Base-by-base conservation (phyloP, 2,329 filamentous ascomycete species). In the Pyricularia pennisetigena region DNA sequence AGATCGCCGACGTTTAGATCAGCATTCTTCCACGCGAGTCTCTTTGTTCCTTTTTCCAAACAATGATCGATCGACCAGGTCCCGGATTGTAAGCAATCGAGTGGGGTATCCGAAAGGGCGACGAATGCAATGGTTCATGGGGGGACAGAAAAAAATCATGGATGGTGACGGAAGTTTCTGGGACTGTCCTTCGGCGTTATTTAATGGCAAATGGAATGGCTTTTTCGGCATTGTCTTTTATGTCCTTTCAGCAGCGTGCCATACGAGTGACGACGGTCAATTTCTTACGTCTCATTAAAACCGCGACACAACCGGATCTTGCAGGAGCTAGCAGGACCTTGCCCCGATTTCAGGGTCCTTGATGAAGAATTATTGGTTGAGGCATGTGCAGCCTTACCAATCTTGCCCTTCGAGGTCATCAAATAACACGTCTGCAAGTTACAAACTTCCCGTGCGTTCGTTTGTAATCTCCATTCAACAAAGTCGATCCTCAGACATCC, bases 1-100 rank as follows among this genome's bases (percentile, higher is more conserved):
- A 68, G 63, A 67, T 67, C 41, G 32, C 66, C 66, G 66, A 67
- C 12, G 66, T 67, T 29, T 67, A 67, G 64, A 35, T n/a, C 30
- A 35, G 20, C 24, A 28, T 29, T 59, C 63, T 35, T 41, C 30
- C 23, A 32, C 65, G 30, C 26, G 65, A 66, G 35, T 66, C 41
- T 65, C 63, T 41, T 49, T 66, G 24, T 28, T 26, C 26, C 54
- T 23, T 30, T 54, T 59, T 54, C 35, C 65, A 66, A 49, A 28
- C 59, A 62, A 62, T 62, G 59, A 62, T 62, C 24, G 65, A 32
- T 59, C 65, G 65, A 30, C 59, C 24, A 62, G 59, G 23, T 23
- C 59, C 24, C 24, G 59, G 24, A 62, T 62, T 16, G 24, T 62
- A 26, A 62, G 24, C 59, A 62, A 62, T 61, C 24, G 59, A 28